Evolutionary conservation across 495 filamentous ascomycete species (phyloP), one percentile per base, ranked within the genome.

Genomic region (Neurospora sp.): DNA sequence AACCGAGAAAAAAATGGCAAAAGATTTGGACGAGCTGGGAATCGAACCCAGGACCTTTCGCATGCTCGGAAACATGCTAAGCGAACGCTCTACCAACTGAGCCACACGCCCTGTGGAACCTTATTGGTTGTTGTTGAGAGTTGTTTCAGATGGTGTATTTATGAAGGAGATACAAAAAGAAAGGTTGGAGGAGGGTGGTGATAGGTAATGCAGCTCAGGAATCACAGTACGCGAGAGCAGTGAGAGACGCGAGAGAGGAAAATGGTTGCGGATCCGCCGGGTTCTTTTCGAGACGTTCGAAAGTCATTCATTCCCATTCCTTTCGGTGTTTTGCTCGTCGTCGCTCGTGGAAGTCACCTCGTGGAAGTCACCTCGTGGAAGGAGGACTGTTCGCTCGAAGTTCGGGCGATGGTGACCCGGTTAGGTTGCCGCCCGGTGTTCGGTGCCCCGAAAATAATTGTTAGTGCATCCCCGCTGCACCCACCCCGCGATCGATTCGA

Each of bases 51-150:
- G 54, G 54, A 62, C 46, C 44, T 48, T 48, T 48, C 44, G 44
- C 44, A 54, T 54, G 46, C 46, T 54, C 46, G 46, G 46, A 31
- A 62, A 62, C 54, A 62, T 62, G 54, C 54, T 62, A 62, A 62
- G 54, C 54, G 54, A 62, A 62, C 54, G 54, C 54, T 62, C 54
- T 62, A 62, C 54, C 54, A 62, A 62, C 54, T 62, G 54, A 62
- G 54, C 54, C 54, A 62, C 54, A 62, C 54, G 54, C 54, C 54
- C 54, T 62, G 23, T 31, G 12, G 2, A 62, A 62, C 54, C 27
- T 62, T 35, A 62, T 62, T 62, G 27, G 54, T 62, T 62, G 2
- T 62, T 35, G 54, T 18, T 62, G 54, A 7, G 1, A 16, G 48
- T 0, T 59, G 46, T 4, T 3, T 1, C 2, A 0, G 11, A 14